phyloP scores from a whole-genome alignment of 192 early-diverging fungal genomes.

The Entomortierella lignicola region DNA sequence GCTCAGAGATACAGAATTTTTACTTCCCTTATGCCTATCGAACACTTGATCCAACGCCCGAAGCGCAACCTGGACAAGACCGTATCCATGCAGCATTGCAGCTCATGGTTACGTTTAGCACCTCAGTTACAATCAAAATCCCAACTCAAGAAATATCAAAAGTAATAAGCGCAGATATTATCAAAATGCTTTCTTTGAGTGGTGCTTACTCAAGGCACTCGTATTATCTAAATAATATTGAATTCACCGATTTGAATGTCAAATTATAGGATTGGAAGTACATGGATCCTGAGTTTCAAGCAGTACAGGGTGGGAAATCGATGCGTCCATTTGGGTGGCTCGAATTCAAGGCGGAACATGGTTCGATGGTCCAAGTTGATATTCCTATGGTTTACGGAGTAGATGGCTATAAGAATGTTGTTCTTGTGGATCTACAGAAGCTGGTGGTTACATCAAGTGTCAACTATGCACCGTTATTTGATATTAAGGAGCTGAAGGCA shows the following conservation, averaged over 20 bases:
- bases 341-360: constrained; percentile 65
- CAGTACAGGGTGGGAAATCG: constrained; percentile 39
- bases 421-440: constrained; percentile 63
- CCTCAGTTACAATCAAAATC: constrained; percentile 66
- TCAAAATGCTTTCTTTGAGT: neutral
- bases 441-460: constrained; percentile 70
- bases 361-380: constrained; percentile 63
- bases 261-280: constrained; percentile 72
- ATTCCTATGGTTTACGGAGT: constrained; percentile 68
- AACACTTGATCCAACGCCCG: constrained; percentile 57
- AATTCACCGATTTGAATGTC: neutral
- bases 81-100: constrained; percentile 68
- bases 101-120: constrained; percentile 70
- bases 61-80: constrained; percentile 62
- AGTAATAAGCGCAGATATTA: constrained; percentile 49
- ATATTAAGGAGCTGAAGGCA: constrained; percentile 64
- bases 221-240: neutral
- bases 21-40: constrained; percentile 80
- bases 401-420: constrained; percentile 65
- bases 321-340: constrained; percentile 78
- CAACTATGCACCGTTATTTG: constrained; percentile 73
- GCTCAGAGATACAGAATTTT: constrained; percentile 72
- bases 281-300: constrained; percentile 42
- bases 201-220: too few species aligned
- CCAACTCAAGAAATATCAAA: constrained; percentile 81